Evolutionary conservation across 2,329 filamentous ascomycete species (phyloP), one percentile per base, ranked within the genome.

Genomic region (Talaromyces piceae): DNA sequence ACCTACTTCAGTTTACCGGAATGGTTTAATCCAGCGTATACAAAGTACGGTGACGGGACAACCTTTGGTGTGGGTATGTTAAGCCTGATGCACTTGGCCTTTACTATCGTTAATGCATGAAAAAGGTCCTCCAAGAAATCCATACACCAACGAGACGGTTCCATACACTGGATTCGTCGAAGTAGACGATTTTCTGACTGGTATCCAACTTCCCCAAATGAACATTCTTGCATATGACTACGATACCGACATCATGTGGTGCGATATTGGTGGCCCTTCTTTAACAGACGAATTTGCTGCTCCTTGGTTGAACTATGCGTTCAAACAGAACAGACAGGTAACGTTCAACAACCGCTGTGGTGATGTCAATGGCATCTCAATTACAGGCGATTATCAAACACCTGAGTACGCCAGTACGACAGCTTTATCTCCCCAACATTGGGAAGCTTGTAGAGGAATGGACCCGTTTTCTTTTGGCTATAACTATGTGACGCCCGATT

Each of bases 391-490:
- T 64, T 82, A 81, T 57, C 78, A 82, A 60, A 83, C 79, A 1
- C 80, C 80, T 1, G 80, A 83, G 60, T 83, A 82, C 59, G 67
- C 69, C 20, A 70, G 68, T 5, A 79, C 76, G 58, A 64, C 68
- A 2, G 69, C 72, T 2, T 72, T 75, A 6, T 77, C 80, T 59
- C 61, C 67, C 27, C 68, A 76, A 22, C 82, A 82, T 61, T 83
- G 79, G 79, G 80, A 83, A 63, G 75, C 67, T 41, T 82, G 76
- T 62, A 70, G 72, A 37, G 80, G 80, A 37, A 79, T 83, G 76
- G 80, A 83, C 57, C 79, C 80, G 0, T 82, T 72, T 58, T 73
- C 68, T 54, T 83, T 82, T 57, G 80, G 79, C 2, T 83, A 77
- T 64, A 83, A 83, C 59, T 67, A 73, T 6, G 77, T 77, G 2